Evolutionary conservation across 164 flowering plant species (phyloP), one percentile per base, ranked within the genome.

Genomic region (Berberis thunbergii): DNA sequence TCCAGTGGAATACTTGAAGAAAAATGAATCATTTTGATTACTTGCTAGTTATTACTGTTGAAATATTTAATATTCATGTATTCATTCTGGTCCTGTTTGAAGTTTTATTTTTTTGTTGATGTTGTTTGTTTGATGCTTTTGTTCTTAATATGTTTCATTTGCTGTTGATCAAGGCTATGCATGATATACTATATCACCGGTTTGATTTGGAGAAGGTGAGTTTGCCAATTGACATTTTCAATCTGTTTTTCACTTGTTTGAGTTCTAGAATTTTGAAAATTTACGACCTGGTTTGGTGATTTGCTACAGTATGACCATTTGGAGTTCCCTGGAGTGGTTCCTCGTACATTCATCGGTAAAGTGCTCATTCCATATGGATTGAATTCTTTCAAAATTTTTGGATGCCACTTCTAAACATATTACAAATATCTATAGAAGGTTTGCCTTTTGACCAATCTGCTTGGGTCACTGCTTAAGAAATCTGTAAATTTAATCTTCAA

Each of bases 271-370:
- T 6, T 45, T 44, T 0, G 8, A n/a, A 44, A 12, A 26, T 49
- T 5, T 45, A 12, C 13, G 26, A 56, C 43, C 11, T 62, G 58
- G 41, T 49, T 70, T 65, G 5, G 65, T 65, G 49, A 69, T 12
- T 54, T n/a, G 40, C 42, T 7, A 5, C 78, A 95, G 97, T 95
- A 91, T 77, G 97, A 95, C 79, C 99, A 95, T 76, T 76, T 89
- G 85, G 92, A 95, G 74, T 95, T 95, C 69, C 97, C 97, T 26
- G 99, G 99, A 72, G 97, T 89, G 44, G 97, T 91, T 72, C 96
- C 99, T 66, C 96, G 97, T 62, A 89, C 96, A 46, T 91, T 95
- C 65, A 77, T 91, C 55, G 99, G 97, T 91, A 73, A 3, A 64
- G 40, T 38, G 9, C 58, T 4, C 38, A 9, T 55, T 2, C 2